Evolutionary conservation across 108 stramenopile species (phyloP).

Genomic region (Cyclotella cryptica): DNA sequence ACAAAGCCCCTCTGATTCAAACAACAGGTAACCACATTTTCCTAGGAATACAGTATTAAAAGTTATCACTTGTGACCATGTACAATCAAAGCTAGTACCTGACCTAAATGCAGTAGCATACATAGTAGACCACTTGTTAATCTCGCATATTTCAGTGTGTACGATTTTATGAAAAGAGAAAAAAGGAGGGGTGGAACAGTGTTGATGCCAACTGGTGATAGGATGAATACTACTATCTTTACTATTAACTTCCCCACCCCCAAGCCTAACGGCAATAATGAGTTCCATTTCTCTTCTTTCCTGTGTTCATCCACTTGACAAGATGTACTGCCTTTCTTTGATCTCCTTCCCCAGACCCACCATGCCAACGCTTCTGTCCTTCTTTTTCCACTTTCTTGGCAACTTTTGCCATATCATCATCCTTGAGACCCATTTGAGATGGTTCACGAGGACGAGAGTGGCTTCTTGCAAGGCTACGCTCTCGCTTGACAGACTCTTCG

Average conservation of each 20-base stretch:
- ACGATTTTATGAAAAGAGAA: too few relatives aligned
- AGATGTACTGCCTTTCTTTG: conserved; percentile 88
- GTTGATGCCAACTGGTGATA: too few relatives aligned
- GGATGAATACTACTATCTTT: neutral
- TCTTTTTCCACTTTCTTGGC: conserved; percentile 77
- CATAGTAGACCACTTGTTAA: too few relatives aligned
- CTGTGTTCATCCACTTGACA: conserved; percentile 94
- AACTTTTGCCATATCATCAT: conserved; percentile 63
- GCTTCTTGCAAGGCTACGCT: conserved; percentile 69
- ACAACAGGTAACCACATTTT: too few relatives aligned
- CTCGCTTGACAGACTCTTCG: conserved; percentile 61
- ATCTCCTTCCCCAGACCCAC: conserved; percentile 86
- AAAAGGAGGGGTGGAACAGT: too few relatives aligned
- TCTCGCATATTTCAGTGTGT: too few relatives aligned
- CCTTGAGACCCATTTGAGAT: conserved; percentile 81
- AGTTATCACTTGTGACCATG: too few relatives aligned
- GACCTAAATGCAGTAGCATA: too few relatives aligned
- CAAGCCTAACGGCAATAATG: conserved; percentile 55
- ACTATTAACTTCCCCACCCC: neutral
- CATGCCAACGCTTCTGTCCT: conserved; percentile 72
- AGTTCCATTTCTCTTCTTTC: conserved; percentile 93
- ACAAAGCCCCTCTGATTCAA: too few relatives aligned
- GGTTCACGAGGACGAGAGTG: conserved; percentile 85
- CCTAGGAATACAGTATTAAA: too few relatives aligned
- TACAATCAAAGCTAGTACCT: too few relatives aligned